phyloP scores from a whole-genome alignment of 345 rosid species.

The Anastatica hierochuntica region DNA sequence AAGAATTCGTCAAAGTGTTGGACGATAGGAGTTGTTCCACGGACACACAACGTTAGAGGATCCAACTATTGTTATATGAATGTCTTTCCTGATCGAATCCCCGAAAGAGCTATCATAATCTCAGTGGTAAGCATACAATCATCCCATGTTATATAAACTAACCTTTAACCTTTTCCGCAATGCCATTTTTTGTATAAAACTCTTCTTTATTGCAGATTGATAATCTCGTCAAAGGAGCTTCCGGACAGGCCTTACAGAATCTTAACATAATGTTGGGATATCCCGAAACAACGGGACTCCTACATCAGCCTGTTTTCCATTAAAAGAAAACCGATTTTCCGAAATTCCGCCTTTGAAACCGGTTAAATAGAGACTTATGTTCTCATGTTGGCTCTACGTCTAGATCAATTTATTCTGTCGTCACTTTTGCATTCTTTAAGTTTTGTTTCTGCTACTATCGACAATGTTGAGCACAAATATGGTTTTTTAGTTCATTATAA shows the following conservation, averaged over 20 bases:
- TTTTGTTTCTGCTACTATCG: too few relatives aligned
- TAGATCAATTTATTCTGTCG: too few relatives aligned
- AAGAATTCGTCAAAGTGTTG: conserved; percentile 70
- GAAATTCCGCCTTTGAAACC: too few relatives aligned
- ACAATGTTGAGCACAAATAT: too few relatives aligned
- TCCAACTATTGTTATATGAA: conserved; percentile 83
- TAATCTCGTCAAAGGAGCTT: conserved; percentile 95
- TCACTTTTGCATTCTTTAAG: too few relatives aligned
- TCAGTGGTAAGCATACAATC: conserved; percentile 46
- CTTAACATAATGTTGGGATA: conserved; percentile 84
- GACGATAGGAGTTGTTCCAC: conserved; percentile 75
- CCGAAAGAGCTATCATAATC: conserved; percentile 79
- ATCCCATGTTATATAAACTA: neutral
- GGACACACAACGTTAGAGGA: conserved; percentile 76
- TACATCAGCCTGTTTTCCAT: conserved; percentile 36
- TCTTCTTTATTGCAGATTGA: conserved; percentile 48
- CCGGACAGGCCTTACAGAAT: conserved; percentile 94
- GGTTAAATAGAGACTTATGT: too few relatives aligned
- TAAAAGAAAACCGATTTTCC: too few relatives aligned
- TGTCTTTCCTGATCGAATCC: conserved; percentile 79
- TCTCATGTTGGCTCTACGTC: too few relatives aligned
- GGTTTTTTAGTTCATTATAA: too few relatives aligned
- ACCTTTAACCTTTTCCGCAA: neutral
- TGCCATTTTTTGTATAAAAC: neutral
- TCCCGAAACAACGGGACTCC: conserved; percentile 80